These are phyloP conservation scores for Cornus kousa DNA, from an alignment of 148 eudicot genomes.

Conservation along the genomic window DNA sequence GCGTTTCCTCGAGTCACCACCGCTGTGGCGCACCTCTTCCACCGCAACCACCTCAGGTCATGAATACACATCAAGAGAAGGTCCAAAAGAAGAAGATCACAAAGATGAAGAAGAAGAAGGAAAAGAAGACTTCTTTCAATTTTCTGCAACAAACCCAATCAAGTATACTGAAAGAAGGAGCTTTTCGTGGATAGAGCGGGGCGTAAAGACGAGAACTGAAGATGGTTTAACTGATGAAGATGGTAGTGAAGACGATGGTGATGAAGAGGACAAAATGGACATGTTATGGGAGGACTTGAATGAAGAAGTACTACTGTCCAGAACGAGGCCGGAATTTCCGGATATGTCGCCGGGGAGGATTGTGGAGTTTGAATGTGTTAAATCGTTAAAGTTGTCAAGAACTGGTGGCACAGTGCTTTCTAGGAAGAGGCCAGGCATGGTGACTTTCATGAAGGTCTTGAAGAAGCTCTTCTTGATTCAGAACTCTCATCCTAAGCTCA, in stretches of 20 bases:
- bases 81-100: not conserved
- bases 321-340: slow-evolving; percentile 8
- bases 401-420: slow-evolving; percentile 18
- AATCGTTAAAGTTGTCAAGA: not conserved
- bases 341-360: slow-evolving; percentile 8
- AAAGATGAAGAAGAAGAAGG: not conserved
- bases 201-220: not conserved
- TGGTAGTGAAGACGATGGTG: not conserved
- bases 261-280: slow-evolving; percentile 50
- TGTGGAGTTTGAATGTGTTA: slow-evolving; percentile 12
- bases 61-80: slow-evolving; percentile 1
- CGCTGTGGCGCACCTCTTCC: slow-evolving; percentile 31
- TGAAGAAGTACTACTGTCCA: slow-evolving; percentile 27
- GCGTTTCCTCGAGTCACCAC: slow-evolving; percentile 45
- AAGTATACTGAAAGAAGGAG: slow-evolving; percentile 28
- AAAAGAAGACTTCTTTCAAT: too few relatives aligned
- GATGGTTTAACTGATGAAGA: not conserved
- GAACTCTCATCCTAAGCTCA: slow-evolving; percentile 22
- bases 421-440: slow-evolving; percentile 31
- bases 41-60: slow-evolving; percentile 27
- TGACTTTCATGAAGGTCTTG: slow-evolving; percentile 37
- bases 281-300: slow-evolving; percentile 60
- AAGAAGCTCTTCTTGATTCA: slow-evolving; percentile 43
- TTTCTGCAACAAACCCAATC: not conserved
- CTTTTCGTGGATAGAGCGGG: slow-evolving; percentile 31